Percentiles rank a stretch among this genome's conserved stretches.
phyloP scores from a whole-genome alignment of 2,329 filamentous ascomycete species.

The Colletotrichum sojae region DNA sequence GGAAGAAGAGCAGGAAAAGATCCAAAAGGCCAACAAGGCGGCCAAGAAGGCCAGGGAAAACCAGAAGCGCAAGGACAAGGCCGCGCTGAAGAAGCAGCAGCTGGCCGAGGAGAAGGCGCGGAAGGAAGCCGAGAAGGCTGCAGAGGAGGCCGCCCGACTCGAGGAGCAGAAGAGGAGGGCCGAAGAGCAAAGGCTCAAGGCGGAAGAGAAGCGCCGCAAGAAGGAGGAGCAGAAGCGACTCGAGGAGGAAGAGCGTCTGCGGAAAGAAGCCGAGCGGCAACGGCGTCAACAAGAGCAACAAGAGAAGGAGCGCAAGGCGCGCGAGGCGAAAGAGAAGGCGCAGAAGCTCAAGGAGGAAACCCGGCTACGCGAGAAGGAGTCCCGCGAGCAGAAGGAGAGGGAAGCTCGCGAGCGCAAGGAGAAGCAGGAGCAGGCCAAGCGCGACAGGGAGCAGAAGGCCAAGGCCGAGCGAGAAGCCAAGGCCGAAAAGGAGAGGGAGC shows the following conservation, averaged over 20 bases:
- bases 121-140: constrained; percentile 89
- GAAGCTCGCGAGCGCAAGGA: constrained; percentile 71
- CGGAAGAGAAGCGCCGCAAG: constrained; percentile 92
- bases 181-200: constrained; percentile 85
- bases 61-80: constrained; percentile 95
- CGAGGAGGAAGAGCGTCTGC: constrained; percentile 87
- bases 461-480: constrained; percentile 50
- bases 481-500: constrained; percentile 56
- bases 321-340: constrained; percentile 72
- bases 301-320: constrained; percentile 87
- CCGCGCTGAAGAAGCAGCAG: constrained; percentile 87
- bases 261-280: constrained; percentile 88
- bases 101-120: constrained; percentile 92
- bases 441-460: constrained; percentile 65
- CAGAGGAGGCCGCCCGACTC: constrained; percentile 83
- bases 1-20: constrained; percentile 89
- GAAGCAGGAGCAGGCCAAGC: constrained; percentile 71
- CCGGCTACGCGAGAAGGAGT: constrained; percentile 83
- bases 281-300: constrained; percentile 86
- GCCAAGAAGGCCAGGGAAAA: constrained; percentile 95
- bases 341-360: constrained; percentile 89
- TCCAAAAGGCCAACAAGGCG: constrained; percentile 82
- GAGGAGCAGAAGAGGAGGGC: constrained; percentile 83
- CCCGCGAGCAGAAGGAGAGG: constrained; percentile 76
- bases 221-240: constrained; percentile 91